A percentile compares a stretch with the other conserved stretches of the same genome.
These are phyloP conservation scores for Gryganskiella cystojenkinii DNA, from an alignment of 192 early-diverging fungal genomes.

Conservation along the genomic window DNA sequence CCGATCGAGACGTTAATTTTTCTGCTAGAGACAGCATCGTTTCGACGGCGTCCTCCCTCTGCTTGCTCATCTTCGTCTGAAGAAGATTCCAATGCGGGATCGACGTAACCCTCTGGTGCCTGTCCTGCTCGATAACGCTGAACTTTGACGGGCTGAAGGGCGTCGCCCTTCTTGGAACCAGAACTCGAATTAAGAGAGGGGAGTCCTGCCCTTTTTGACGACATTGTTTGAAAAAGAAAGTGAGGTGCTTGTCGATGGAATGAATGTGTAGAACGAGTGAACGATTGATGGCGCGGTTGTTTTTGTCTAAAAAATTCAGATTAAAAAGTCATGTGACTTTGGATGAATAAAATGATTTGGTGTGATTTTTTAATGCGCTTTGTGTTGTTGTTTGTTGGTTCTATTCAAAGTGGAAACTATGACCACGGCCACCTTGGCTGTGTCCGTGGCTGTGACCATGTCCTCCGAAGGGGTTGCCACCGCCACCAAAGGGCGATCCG, in stretches of 20 bases:
- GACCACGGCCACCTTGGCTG: conserved; percentile 28
- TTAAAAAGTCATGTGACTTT: not conserved
- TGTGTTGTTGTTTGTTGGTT: not conserved
- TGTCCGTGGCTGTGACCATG: conserved; percentile 20
- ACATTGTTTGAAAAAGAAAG: conserved; percentile 3
- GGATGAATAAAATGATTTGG: too few species aligned
- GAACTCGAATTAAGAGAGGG: conserved; percentile 38
- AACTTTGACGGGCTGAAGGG: conserved; percentile 57
- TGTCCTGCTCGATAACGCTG: conserved; percentile 70
- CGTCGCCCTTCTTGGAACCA: conserved; percentile 32
- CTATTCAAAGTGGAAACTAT: conserved; percentile 61
- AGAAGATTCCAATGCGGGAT: conserved; percentile 61
- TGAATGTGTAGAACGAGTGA: not conserved
- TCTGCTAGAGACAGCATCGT: conserved; percentile 4
- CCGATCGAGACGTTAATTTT: conserved; percentile 27
- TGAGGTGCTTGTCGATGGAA: not conserved
- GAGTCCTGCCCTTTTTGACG: conserved; percentile 38
- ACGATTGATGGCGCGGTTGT: not conserved
- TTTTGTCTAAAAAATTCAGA: not conserved
- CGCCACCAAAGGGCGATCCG: conserved; percentile 13
- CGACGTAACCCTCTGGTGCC: conserved; percentile 63
- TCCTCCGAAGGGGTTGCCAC: conserved; percentile 18
- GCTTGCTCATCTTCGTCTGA: conserved; percentile 63
- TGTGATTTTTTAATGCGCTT: not conserved
- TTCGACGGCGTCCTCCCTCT: conserved; percentile 1